Conservation (phyloP, 495 filamentous ascomycete genomes). For the Lindgomyces ingoldianus region DNA sequence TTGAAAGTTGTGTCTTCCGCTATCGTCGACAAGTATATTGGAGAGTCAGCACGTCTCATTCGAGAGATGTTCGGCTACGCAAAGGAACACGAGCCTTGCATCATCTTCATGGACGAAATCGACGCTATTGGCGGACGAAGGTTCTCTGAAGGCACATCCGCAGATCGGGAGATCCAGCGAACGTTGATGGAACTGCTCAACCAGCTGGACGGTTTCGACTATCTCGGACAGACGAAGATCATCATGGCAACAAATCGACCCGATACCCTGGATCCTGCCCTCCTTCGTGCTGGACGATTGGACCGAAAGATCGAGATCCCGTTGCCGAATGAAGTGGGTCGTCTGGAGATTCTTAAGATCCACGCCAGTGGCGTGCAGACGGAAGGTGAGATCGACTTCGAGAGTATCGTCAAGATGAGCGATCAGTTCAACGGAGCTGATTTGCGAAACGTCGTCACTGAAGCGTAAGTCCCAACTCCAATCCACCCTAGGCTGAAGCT, state of each 20-base stretch:
- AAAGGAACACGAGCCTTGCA: slow-evolving; percentile 98
- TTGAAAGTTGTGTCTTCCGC: slow-evolving; percentile 99
- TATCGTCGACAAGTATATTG: slow-evolving; percentile 99
- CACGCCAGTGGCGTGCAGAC: slow-evolving; percentile 82
- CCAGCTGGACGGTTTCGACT: slow-evolving; percentile 98
- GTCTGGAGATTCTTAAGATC: slow-evolving; percentile 98
- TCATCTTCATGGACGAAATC: slow-evolving; percentile 99
- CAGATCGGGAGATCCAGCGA: slow-evolving; percentile 97
- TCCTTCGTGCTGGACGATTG: slow-evolving; percentile 88
- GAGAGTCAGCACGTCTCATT: slow-evolving; percentile 95
- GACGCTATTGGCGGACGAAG: slow-evolving; percentile 97
- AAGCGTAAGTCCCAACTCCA: slow-evolving; percentile 70
- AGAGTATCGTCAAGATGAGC: slow-evolving; percentile 99
- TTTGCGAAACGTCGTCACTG: slow-evolving; percentile 95
- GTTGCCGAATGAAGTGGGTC: slow-evolving; percentile 96
- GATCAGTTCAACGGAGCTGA: slow-evolving; percentile 97
- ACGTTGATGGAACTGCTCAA: slow-evolving; percentile 99
- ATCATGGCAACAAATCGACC: slow-evolving; percentile 99
- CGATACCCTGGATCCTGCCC: slow-evolving; percentile 93
- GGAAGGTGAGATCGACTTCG: slow-evolving; percentile 97
- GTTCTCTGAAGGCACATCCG: slow-evolving; percentile 98
- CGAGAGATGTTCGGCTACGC: slow-evolving; percentile 99
- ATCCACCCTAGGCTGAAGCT: slow-evolving; percentile 1
- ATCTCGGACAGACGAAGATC: slow-evolving; percentile 99
- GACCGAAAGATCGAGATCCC: slow-evolving; percentile 99